Percentiles rank a stretch among this genome's conserved stretches.
These are phyloP conservation scores for Breynia disticha DNA, from an alignment of 441 rosid genomes.

Conservation along the genomic window DNA sequence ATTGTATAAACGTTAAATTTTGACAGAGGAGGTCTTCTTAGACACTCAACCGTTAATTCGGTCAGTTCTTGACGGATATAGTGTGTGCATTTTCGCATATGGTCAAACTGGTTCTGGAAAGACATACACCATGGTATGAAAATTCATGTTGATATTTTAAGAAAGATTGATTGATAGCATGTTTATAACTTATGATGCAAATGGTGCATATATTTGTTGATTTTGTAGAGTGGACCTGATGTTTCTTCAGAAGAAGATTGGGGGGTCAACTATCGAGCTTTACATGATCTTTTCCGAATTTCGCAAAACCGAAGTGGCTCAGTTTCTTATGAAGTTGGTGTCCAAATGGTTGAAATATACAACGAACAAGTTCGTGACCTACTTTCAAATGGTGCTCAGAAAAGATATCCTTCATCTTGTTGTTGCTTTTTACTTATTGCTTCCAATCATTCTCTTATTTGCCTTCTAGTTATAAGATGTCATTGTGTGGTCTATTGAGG, in stretches of 20 bases:
- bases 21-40: constrained; percentile 41
- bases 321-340: constrained; percentile 25
- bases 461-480: neutral
- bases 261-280: constrained; percentile 28
- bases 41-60: constrained; percentile 41
- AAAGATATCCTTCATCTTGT: constrained; percentile 24
- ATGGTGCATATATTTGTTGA: neutral
- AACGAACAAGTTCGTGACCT: constrained; percentile 35
- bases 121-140: constrained; percentile 38
- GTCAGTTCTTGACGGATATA: constrained; percentile 41
- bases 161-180: neutral
- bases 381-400: constrained; percentile 23
- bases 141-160: neutral
- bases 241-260: constrained; percentile 22
- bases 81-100: constrained; percentile 46
- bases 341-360: constrained; percentile 32
- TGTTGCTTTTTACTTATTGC: neutral
- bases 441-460: neutral
- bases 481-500: neutral
- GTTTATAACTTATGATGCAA: neutral
- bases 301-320: constrained; percentile 23
- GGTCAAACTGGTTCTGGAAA: constrained; percentile 44
- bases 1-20: neutral
- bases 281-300: constrained; percentile 26
- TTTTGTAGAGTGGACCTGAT: constrained; percentile 25